Evolutionary conservation across 306 rosid genomes (phyloP).

Genomic region (Luffa acutangula): DNA sequence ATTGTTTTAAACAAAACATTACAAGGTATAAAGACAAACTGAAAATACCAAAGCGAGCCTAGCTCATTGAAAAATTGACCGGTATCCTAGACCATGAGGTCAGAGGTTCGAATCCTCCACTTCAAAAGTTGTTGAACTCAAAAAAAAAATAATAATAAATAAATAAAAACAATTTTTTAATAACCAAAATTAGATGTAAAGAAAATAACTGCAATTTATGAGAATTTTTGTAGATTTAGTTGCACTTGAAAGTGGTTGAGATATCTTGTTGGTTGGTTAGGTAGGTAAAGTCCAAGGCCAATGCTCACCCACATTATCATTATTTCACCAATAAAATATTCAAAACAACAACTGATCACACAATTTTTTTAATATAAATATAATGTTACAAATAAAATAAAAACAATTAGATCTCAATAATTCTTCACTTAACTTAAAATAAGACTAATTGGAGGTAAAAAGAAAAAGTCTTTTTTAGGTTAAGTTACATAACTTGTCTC

Average conservation of each 20-base stretch:
- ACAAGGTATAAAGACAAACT: too few relatives aligned
- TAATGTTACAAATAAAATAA: neutral
- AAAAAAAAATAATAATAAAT: too few relatives aligned
- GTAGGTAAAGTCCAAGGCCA: neutral
- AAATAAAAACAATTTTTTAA: neutral
- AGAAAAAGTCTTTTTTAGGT: too few relatives aligned
- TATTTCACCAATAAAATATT: neutral
- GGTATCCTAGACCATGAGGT: too few relatives aligned
- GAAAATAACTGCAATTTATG: neutral
- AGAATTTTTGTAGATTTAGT: neutral
- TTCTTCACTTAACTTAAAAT: too few relatives aligned
- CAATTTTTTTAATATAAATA: neutral
- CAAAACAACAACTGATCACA: neutral
- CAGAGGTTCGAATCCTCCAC: too few relatives aligned
- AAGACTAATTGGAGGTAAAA: too few relatives aligned
- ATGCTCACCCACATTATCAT: neutral
- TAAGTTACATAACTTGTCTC: too few relatives aligned
- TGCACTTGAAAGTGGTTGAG: neutral
- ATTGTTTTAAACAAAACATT: too few relatives aligned
- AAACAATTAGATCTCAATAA: neutral
- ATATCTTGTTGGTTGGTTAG: neutral
- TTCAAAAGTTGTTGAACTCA: too few relatives aligned
- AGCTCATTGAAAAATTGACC: too few relatives aligned
- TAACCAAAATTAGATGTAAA: neutral
- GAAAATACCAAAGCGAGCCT: too few relatives aligned